These are phyloP conservation scores for Tuctoria greenei DNA, from an alignment of 176 grass and related monocot species.

Conservation along the genomic window DNA sequence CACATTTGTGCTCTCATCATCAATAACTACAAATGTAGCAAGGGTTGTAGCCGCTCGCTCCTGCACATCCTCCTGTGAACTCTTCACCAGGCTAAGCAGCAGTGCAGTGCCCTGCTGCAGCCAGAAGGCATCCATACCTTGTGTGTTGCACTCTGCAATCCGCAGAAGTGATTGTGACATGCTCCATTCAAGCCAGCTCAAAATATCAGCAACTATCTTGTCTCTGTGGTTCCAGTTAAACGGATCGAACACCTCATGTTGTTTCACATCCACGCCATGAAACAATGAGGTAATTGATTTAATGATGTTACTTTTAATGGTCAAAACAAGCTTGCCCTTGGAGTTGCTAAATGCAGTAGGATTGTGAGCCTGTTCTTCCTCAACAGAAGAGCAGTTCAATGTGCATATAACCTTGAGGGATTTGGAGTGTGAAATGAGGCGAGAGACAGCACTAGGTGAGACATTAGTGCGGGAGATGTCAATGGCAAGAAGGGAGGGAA, in stretches of 20 bases:
- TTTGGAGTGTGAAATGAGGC: conserved; percentile 71
- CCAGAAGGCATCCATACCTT: conserved; percentile 91
- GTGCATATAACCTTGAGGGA: conserved; percentile 67
- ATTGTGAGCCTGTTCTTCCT: conserved; percentile 68
- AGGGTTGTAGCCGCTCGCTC: conserved; percentile 88
- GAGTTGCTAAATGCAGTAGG: conserved; percentile 63
- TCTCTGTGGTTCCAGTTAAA: conserved; percentile 54
- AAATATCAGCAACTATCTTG: conserved; percentile 55
- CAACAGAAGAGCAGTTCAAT: conserved; percentile 64
- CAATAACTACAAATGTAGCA: conserved; percentile 95
- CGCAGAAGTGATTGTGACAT: conserved; percentile 78
- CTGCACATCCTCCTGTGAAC: conserved; percentile 86
- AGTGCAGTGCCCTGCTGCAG: conserved; percentile 73
- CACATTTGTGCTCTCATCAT: conserved; percentile 89
- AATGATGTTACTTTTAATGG: conserved; percentile 57
- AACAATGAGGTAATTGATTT: conserved; percentile 61
- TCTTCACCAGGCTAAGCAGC: conserved; percentile 74
- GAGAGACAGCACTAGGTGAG: conserved; percentile 56
- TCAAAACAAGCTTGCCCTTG: conserved; percentile 82
- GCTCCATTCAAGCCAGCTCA: conserved; percentile 89
- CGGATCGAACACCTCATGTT: conserved; percentile 60
- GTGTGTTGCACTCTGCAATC: conserved; percentile 72
- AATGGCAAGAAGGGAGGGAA: conserved; percentile 69
- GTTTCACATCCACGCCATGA: conserved; percentile 41
- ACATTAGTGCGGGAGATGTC: conserved; percentile 87